These are phyloP conservation scores for Nothopassalora personata DNA, from an alignment of 2,329 filamentous ascomycete genomes.

Conservation along the genomic window DNA sequence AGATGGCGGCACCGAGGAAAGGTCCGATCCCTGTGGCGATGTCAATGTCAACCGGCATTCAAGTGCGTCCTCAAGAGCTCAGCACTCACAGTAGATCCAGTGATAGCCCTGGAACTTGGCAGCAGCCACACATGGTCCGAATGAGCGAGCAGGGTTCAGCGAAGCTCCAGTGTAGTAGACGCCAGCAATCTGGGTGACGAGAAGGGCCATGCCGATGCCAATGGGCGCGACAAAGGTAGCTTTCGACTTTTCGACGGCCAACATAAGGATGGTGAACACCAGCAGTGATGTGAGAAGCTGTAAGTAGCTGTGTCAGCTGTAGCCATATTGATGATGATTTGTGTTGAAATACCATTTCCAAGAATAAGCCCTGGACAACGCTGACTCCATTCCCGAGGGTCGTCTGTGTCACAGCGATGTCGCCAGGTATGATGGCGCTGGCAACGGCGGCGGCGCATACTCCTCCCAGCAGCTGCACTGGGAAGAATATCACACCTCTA, in stretches of 20 bases:
- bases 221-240: conserved; percentile 29
- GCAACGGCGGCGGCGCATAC: conserved; percentile 31
- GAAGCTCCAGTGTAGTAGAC: conserved; percentile 31
- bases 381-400: conserved; percentile 26
- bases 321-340: not conserved
- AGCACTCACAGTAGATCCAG: conserved; percentile 20
- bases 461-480: conserved; percentile 28
- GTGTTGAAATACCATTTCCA: conserved; percentile 26
- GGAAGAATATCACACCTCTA: conserved; percentile 26
- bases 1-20: conserved; percentile 24
- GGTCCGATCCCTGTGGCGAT: conserved; percentile 24
- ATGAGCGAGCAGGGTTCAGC: conserved; percentile 32
- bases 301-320: not conserved
- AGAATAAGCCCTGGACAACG: conserved; percentile 29
- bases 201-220: conserved; percentile 25
- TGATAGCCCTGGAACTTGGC: conserved; percentile 27
- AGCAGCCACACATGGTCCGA: conserved; percentile 30
- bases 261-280: conserved; percentile 33
- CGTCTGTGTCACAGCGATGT: conserved; percentile 27
- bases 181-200: conserved; percentile 23
- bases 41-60: not conserved
- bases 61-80: too few relatives aligned
- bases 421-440: conserved; percentile 27
- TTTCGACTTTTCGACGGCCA: conserved; percentile 34
- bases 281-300: conserved; percentile 29